These are phyloP conservation scores for Leccinum fallax DNA, from an alignment of 1,284 basidiomycete species.

Conservation along the genomic window DNA sequence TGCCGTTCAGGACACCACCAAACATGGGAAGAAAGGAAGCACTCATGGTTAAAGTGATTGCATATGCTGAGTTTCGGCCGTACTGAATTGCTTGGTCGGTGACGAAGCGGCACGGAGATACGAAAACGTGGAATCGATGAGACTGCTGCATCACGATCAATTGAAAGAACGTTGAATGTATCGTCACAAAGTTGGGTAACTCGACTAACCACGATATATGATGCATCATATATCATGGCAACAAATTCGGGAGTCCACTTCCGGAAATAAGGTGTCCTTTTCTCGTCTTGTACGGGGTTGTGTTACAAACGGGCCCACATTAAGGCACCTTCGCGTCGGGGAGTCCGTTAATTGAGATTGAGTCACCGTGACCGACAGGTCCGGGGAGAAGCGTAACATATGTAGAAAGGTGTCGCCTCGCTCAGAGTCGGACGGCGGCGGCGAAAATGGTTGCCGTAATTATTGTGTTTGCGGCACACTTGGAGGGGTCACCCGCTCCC, in stretches of 20 bases:
- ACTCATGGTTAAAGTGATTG: neutral
- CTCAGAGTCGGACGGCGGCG: neutral
- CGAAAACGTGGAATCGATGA: neutral
- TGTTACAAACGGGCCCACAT: neutral
- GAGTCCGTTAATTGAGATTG: neutral
- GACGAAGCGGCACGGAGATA: neutral
- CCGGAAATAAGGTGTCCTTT: neutral
- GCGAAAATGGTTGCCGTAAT: neutral
- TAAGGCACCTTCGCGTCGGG: neutral
- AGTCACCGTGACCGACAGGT: neutral
- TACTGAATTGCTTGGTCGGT: neutral
- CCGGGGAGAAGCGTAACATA: neutral
- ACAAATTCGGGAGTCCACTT: neutral
- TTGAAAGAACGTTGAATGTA: neutral
- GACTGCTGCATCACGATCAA: neutral
- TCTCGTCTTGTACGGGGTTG: neutral
- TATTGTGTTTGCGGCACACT: neutral
- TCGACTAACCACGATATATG: neutral
- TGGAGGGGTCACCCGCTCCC: neutral
- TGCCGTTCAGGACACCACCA: neutral
- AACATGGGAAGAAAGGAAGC: neutral
- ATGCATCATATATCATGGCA: neutral
- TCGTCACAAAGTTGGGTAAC: neutral
- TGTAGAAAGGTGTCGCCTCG: neutral
- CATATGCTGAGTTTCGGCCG: neutral